Conservation (phyloP, 1,139 yeast genomes). For the Suhomyces ambrosiae region DNA sequence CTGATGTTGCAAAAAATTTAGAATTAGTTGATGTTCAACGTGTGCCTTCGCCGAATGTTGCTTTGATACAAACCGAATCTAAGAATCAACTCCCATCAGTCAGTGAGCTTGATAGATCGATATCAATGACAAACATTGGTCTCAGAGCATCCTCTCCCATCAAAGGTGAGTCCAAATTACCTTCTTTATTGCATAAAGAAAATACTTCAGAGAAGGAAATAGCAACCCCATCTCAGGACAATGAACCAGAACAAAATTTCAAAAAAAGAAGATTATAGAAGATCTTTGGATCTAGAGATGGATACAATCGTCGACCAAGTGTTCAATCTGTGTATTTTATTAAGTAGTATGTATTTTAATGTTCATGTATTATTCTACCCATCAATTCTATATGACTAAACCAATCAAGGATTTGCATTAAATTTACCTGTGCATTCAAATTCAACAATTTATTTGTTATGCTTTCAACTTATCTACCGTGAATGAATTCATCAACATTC, state of each 20-base stretch:
- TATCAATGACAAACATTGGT: slow-evolving; percentile 16
- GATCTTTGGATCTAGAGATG: slow-evolving; percentile 1
- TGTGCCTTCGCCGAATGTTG: slow-evolving; percentile 6
- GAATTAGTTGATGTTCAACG: slow-evolving; percentile 5
- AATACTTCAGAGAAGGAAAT: background rate
- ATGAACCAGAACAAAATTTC: slow-evolving; percentile 6
- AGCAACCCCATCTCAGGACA: background rate
- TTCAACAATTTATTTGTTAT: too few species aligned
- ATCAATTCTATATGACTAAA: too few species aligned
- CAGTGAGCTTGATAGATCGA: slow-evolving; percentile 40
- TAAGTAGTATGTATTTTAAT: background rate
- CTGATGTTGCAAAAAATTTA: slow-evolving; percentile 1
- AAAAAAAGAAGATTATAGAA: slow-evolving; percentile 12
- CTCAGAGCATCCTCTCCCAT: slow-evolving; percentile 12
- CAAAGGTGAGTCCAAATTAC: slow-evolving; percentile 9
- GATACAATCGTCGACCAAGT: too few species aligned
- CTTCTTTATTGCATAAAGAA: slow-evolving; percentile 9
- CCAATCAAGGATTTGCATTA: too few species aligned
- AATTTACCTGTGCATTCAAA: background rate
- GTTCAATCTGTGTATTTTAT: background rate
- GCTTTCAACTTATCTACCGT: too few species aligned
- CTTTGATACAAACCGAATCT: slow-evolving; percentile 8
- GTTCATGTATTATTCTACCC: slow-evolving; percentile 1
- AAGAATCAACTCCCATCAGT: slow-evolving; percentile 36
- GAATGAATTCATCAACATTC: too few species aligned